Conservation (phyloP, 805 yeast genomes). For the Yarrowia deformans region DNA sequence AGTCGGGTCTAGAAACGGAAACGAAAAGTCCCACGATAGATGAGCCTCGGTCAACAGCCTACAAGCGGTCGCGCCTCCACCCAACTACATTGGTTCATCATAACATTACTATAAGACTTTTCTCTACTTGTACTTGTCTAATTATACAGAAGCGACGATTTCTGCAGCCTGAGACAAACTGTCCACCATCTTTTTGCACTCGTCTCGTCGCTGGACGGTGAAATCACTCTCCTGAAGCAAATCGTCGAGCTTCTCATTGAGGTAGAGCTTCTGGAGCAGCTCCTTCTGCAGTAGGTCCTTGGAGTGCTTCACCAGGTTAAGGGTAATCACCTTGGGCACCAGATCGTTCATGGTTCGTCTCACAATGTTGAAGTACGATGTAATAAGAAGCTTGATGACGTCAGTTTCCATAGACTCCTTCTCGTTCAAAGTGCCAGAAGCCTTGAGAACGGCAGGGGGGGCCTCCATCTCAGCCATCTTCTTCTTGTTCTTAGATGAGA, state of each 20-base stretch:
- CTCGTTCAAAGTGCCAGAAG: slow-evolving; percentile 90
- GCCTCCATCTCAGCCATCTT: slow-evolving; percentile 94
- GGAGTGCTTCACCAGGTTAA: slow-evolving; percentile 79
- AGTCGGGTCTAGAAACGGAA: neutral
- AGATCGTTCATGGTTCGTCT: slow-evolving; percentile 91
- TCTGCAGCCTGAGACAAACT: slow-evolving; percentile 86
- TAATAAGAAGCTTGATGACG: slow-evolving; percentile 88
- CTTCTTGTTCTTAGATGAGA: slow-evolving; percentile 90
- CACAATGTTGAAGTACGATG: slow-evolving; percentile 89
- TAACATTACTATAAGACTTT: slow-evolving; percentile 24
- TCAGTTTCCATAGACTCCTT: slow-evolving; percentile 96
- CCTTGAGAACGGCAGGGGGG: slow-evolving; percentile 92
- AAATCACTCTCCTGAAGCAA: slow-evolving; percentile 89
- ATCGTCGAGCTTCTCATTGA: slow-evolving; percentile 70
- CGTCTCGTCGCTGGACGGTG: slow-evolving; percentile 93
- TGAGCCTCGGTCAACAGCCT: too few relatives aligned
- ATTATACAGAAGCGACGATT: slow-evolving; percentile 57
- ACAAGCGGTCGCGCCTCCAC: too few relatives aligned
- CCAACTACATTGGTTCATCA: neutral
- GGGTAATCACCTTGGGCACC: slow-evolving; percentile 94
- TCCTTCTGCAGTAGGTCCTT: slow-evolving; percentile 92
- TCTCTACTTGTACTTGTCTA: slow-evolving; percentile 47
- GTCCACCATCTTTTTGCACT: slow-evolving; percentile 93
- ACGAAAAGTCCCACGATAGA: too few relatives aligned
- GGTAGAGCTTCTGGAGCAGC: slow-evolving; percentile 84